phyloP scores from a whole-genome alignment of 305 asterid genomes.

The Plantago coronopus region DNA sequence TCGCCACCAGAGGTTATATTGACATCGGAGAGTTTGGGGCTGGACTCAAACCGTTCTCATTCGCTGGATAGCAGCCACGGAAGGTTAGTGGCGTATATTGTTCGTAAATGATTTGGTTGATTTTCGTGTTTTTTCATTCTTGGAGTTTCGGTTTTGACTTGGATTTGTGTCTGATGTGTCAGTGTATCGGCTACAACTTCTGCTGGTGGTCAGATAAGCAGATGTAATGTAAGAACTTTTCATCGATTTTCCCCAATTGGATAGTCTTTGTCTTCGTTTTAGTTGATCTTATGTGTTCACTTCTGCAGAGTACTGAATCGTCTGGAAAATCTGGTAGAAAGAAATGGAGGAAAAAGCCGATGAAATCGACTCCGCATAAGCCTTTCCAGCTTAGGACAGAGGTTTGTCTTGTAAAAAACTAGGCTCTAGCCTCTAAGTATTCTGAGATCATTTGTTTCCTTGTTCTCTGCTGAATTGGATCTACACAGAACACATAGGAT shows the following conservation, averaged over 20 bases:
- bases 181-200: slow-evolving; percentile 48
- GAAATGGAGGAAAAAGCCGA: slow-evolving; percentile 46
- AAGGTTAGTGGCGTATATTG: slow-evolving; percentile 48
- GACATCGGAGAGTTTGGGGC: slow-evolving; percentile 73
- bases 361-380: slow-evolving; percentile 44
- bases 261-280: slow-evolving; percentile 3
- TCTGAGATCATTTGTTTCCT: too few relatives aligned
- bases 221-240: slow-evolving; percentile 56
- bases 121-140: background rate
- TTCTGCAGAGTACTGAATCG: slow-evolving; percentile 65
- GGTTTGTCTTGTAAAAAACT: slow-evolving; percentile 35
- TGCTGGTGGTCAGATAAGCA: slow-evolving; percentile 46
- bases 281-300: slow-evolving; percentile 23
- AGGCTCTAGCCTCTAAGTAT: too few relatives aligned
- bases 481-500: background rate
- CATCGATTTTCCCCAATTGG: slow-evolving; percentile 1
- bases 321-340: slow-evolving; percentile 41
- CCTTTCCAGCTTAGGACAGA: slow-evolving; percentile 70
- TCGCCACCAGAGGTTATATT: slow-evolving; percentile 57
- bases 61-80: slow-evolving; percentile 69
- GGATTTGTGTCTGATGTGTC: slow-evolving; percentile 28
- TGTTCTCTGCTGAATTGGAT: slow-evolving; percentile 1
- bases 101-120: too few relatives aligned
- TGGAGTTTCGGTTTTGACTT: slow-evolving; percentile 25
- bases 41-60: slow-evolving; percentile 51